Evolutionary conservation across 108 stramenopile genomes (phyloP).

Genomic region (Nitzschia sp.): DNA sequence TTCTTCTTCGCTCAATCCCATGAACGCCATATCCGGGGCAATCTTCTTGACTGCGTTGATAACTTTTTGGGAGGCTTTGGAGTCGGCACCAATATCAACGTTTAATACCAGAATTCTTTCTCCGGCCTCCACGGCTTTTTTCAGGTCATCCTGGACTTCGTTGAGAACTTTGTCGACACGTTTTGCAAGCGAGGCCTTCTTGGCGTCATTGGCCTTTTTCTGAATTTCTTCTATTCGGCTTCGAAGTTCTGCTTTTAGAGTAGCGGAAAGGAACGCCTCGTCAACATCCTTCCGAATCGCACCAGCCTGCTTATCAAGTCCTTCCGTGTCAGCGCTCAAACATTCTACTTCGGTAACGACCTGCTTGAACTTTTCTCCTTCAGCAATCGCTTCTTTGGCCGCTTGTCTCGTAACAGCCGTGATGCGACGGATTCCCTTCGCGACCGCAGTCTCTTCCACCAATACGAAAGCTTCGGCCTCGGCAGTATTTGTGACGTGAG

Average conservation of each 20-base stretch:
- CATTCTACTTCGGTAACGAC: constrained; percentile 58
- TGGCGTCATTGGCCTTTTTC: constrained; percentile 81
- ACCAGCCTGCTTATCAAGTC: constrained; percentile 80
- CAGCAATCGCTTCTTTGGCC: constrained; percentile 76
- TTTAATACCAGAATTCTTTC: constrained; percentile 65
- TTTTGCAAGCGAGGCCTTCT: constrained; percentile 78
- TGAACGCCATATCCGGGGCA: constrained; percentile 81
- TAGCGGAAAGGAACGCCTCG: constrained; percentile 70
- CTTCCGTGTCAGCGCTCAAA: constrained; percentile 46
- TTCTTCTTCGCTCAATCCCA: constrained; percentile 83
- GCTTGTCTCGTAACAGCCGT: constrained; percentile 89
- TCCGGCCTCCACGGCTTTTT: constrained; percentile 53
- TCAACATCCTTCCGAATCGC: constrained; percentile 84
- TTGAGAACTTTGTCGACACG: constrained; percentile 66
- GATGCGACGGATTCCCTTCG: constrained; percentile 98
- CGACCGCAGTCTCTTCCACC: constrained; percentile 94
- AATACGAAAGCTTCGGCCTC: constrained; percentile 94
- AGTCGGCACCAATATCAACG: constrained; percentile 90
- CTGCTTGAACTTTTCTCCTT: constrained; percentile 61
- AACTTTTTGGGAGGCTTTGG: constrained; percentile 91
- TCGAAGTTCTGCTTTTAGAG: constrained; percentile 82
- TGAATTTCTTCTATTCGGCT: constrained; percentile 78
- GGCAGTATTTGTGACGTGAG: constrained; percentile 93
- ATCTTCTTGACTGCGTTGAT: constrained; percentile 85
- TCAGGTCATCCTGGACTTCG: constrained; percentile 54